Evolutionary conservation across 208 protist species (phyloP).

Genomic region (Willaertia magna): DNA sequence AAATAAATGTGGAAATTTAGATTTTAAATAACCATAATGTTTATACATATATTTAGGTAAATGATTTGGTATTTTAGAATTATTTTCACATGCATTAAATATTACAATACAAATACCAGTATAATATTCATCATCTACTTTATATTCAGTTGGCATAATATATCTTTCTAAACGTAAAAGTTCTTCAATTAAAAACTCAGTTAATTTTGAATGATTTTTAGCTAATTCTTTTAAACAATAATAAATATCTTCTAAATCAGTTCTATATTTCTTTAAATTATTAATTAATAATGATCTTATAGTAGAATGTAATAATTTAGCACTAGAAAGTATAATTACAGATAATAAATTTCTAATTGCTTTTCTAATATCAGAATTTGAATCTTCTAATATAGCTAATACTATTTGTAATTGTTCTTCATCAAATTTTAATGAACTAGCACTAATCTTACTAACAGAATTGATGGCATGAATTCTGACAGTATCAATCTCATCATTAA

Average conservation of each 20-base stretch:
- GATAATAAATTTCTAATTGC: neutral
- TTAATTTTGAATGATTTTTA: neutral
- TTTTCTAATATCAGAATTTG: neutral
- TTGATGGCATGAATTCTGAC: neutral
- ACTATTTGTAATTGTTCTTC: slow-evolving; percentile 1
- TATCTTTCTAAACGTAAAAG: neutral
- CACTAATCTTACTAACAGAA: neutral
- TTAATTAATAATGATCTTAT: neutral
- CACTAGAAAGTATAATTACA: neutral
- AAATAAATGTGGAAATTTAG: neutral
- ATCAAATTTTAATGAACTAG: neutral
- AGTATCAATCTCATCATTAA: neutral
- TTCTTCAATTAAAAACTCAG: neutral
- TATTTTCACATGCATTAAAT: neutral
- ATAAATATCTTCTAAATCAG: neutral
- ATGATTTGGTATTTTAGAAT: neutral
- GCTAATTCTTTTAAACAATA: neutral
- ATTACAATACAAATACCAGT: neutral
- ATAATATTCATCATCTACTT: neutral
- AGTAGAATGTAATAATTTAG: neutral
- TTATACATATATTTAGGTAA: neutral
- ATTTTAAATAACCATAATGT: neutral
- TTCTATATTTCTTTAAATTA: neutral
- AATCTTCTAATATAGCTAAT: neutral
- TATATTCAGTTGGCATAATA: neutral